Percentiles rank a stretch among this genome's conserved stretches.
These are phyloP conservation scores for Hydnomerulius pinastri DNA, from an alignment of 768 basidiomycete species.

Conservation along the genomic window DNA sequence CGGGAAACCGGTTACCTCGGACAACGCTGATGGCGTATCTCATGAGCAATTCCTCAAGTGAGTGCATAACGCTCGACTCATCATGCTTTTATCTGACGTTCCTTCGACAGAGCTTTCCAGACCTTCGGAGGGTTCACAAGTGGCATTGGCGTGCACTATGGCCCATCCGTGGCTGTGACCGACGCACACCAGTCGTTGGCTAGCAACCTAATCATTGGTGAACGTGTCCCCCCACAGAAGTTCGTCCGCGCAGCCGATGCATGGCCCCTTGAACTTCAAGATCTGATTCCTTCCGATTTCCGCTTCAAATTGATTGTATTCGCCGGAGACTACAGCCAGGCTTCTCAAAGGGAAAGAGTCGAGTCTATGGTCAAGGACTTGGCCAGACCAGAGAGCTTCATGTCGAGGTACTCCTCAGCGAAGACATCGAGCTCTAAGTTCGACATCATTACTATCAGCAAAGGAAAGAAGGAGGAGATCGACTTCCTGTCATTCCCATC, in stretches of 20 bases:
- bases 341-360: slow-evolving; percentile 24
- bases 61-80: slow-evolving; percentile 5
- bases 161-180: slow-evolving; percentile 39
- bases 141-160: slow-evolving; percentile 53
- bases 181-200: slow-evolving; percentile 39
- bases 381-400: slow-evolving; percentile 24
- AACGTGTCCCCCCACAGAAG: slow-evolving; percentile 50
- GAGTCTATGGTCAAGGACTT: slow-evolving; percentile 30
- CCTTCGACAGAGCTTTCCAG: slow-evolving; percentile 41
- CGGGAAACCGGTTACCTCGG: slow-evolving; percentile 46
- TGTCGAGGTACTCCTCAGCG: slow-evolving; percentile 24
- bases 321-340: slow-evolving; percentile 36
- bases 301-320: slow-evolving; percentile 54
- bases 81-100: background rate
- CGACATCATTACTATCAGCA: slow-evolving; percentile 28
- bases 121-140: slow-evolving; percentile 48
- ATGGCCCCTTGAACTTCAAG: slow-evolving; percentile 50
- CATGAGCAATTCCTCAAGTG: slow-evolving; percentile 49
- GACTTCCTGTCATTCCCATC: slow-evolving; percentile 34
- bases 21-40: slow-evolving; percentile 37
- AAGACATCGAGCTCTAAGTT: slow-evolving; percentile 30
- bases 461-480: slow-evolving; percentile 35
- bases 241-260: slow-evolving; percentile 50
- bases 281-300: slow-evolving; percentile 47
- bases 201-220: slow-evolving; percentile 44